phyloP scores from a whole-genome alignment of 1,284 basidiomycete genomes.

The Trichosporon asahii region DNA sequence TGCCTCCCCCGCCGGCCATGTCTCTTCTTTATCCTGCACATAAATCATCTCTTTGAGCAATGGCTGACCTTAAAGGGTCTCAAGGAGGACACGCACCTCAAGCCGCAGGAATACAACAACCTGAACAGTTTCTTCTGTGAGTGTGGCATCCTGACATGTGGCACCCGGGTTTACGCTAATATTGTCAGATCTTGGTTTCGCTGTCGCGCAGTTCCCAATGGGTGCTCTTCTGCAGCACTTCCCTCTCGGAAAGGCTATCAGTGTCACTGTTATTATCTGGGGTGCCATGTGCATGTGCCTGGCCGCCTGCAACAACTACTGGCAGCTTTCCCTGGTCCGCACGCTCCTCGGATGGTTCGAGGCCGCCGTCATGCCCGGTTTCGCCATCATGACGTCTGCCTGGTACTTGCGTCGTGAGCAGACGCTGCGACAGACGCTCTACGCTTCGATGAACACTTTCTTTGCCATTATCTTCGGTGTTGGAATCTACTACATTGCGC shows the following conservation, averaged over 20 bases:
- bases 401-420: constrained; percentile 25
- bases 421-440: constrained; percentile 23
- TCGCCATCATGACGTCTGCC: constrained; percentile 22
- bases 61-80: background rate
- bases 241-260: constrained; percentile 30
- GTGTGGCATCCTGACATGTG: background rate
- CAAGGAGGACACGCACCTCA: constrained; percentile 31
- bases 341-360: constrained; percentile 36
- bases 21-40: too few species aligned
- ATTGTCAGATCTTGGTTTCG: constrained; percentile 27
- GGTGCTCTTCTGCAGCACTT: constrained; percentile 28
- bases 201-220: constrained; percentile 33
- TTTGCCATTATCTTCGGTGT: constrained; percentile 29
- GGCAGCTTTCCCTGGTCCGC: constrained; percentile 22
- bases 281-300: constrained; percentile 29
- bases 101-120: constrained; percentile 31
- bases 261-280: constrained; percentile 27
- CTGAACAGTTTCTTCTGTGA: constrained; percentile 21
- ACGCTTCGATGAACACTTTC: constrained; percentile 38
- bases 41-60: background rate
- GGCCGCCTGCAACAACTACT: constrained; percentile 33
- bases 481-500: constrained; percentile 32
- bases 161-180: background rate
- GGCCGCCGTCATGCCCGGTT: constrained; percentile 34
- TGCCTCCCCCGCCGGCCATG: constrained; percentile 17